A percentile compares a stretch with the other conserved stretches of the same genome.
Conservation (phyloP, 176 grass and related monocot genomes). For the Carex kokanica region DNA sequence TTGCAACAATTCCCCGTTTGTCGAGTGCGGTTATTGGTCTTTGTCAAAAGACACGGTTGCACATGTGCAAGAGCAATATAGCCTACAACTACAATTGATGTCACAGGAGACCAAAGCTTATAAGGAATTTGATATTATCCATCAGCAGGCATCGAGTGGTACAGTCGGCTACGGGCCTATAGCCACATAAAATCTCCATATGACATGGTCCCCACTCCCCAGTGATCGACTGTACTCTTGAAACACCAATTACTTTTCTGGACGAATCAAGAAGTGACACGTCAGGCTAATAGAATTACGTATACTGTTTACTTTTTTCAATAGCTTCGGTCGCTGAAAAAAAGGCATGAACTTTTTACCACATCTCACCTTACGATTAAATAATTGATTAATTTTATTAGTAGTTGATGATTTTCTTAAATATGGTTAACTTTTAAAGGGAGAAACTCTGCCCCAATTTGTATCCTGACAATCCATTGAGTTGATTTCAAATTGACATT, state of each 20-base stretch:
- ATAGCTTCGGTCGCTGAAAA: neutral
- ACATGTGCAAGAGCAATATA: no score
- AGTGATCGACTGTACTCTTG: no score
- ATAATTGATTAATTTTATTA: slow-evolving; percentile 13
- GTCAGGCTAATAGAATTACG: neutral
- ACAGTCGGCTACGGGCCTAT: neutral
- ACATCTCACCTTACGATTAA: slow-evolving; percentile 46
- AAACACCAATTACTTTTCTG: neutral
- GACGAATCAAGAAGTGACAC: neutral
- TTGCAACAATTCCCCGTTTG: neutral
- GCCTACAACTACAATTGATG: no score
- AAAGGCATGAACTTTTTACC: slow-evolving; percentile 10
- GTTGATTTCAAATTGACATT: neutral
- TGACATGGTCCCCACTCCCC: neutral
- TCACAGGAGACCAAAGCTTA: no score
- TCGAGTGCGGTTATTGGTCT: no score
- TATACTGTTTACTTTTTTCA: neutral
- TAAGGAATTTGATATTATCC: no score
- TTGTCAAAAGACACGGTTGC: no score
- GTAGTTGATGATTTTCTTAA: no score
- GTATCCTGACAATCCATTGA: neutral
- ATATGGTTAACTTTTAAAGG: neutral
- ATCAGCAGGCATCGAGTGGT: neutral
- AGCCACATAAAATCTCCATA: neutral
- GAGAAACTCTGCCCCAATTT: neutral